Base-by-base conservation (phyloP, 768 basidiomycete genomes). In the Mycena maculata region DNA sequence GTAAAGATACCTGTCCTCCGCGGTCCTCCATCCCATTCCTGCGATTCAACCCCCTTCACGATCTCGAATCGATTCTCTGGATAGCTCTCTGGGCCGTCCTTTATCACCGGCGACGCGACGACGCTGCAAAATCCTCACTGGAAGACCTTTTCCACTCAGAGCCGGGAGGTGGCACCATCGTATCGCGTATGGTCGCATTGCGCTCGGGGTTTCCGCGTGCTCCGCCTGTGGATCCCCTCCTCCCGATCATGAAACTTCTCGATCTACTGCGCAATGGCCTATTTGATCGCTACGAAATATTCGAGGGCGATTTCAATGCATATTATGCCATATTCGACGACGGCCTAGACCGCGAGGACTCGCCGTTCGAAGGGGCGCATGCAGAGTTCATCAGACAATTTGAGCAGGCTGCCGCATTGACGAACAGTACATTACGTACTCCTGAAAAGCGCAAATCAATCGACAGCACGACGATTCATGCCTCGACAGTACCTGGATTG, bases 31-130 rank as follows among this genome's bases (percentile, higher is more conserved):
- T 36, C 4, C 42, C 56, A 8, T 58, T 58, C 22, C 56, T 44
- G 7, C 42, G 41, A 3, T 58, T 44, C n/a, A 44, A 58, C 22
- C 56, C 56, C 2, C 22, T 58, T 7, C 56, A 58, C 18, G 56
- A 58, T 23, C 42, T 58, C 16, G 56, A 58, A 33, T 58, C 56
- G 9, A 58, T 42, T 16, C 3, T 58, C 16, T 58, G 56, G 56
- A 45, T 58, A 15, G 56, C 16, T 5, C 3, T 58, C 12, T 60
- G 52, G 68, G 33, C 13, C 55, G 20, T 38, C 38, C 55, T 18
- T 53, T 44, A 44, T 20, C 42, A 44, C 20, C 42, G n/a, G 7
- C 42, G 42, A 11, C 7, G 20, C 42, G n/a, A 44, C 42, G 42
- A n/a, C 7, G 20, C 10, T 7, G n/a, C n/a, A 20, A 44, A 44